phyloP scores from a whole-genome alignment of 768 basidiomycete species.

The Cubamyces sp. region DNA sequence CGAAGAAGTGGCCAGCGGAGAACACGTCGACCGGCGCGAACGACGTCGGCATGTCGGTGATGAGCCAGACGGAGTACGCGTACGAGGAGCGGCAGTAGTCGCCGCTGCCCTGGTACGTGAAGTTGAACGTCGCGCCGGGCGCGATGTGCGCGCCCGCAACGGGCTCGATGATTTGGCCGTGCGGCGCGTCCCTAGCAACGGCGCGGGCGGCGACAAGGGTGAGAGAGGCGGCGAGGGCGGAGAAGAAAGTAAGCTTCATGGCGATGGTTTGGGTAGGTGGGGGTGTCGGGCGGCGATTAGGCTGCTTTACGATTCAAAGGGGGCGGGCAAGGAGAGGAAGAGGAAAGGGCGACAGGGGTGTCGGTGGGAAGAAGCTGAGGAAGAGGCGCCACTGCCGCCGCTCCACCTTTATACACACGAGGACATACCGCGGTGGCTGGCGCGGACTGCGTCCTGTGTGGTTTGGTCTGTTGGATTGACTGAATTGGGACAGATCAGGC shows the following conservation, averaged over 20 bases:
- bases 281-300: slow-evolving; percentile 3
- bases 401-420: slow-evolving; percentile 6
- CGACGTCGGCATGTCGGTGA: slow-evolving; percentile 37
- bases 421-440: neutral
- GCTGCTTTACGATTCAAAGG: slow-evolving; percentile 3
- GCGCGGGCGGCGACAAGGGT: slow-evolving; percentile 12
- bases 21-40: slow-evolving; percentile 35
- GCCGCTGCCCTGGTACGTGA: slow-evolving; percentile 42
- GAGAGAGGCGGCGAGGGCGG: slow-evolving; percentile 11
- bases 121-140: slow-evolving; percentile 47
- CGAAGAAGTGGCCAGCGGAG: slow-evolving; percentile 48
- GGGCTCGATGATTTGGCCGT: slow-evolving; percentile 37
- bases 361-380: neutral
- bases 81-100: slow-evolving; percentile 50
- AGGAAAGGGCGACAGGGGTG: slow-evolving; percentile 1
- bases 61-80: slow-evolving; percentile 46
- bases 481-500: neutral
- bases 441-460: neutral
- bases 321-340: neutral
- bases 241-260: slow-evolving; percentile 16
- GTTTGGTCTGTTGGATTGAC: neutral
- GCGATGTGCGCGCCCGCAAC: slow-evolving; percentile 40
- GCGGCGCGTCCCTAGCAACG: slow-evolving; percentile 5
- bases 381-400: neutral
- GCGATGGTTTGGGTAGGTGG: neutral